phyloP scores from a whole-genome alignment of 2,329 filamentous ascomycete genomes.

The Colletotrichum caudatum region DNA sequence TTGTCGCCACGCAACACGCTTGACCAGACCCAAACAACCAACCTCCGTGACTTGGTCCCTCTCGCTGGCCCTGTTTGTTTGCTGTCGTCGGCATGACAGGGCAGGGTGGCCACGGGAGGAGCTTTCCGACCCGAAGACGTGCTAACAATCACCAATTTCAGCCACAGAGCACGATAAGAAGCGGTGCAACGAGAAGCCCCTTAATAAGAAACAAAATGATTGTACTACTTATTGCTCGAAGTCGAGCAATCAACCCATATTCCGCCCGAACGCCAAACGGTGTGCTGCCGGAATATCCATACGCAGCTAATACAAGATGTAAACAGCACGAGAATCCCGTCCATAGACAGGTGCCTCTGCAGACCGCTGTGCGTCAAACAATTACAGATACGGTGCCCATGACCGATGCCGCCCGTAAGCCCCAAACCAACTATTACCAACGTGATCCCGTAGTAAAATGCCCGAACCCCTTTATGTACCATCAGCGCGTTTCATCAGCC shows the following conservation, averaged over 20 bases:
- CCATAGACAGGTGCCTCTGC: not conserved
- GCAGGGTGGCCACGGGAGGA: not conserved
- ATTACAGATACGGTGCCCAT: conserved; percentile 27
- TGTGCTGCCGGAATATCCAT: conserved; percentile 1
- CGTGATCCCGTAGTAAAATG: conserved; percentile 27
- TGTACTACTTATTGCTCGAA: conserved; percentile 1
- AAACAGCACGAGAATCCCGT: conserved; percentile 1
- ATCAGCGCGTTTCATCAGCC: conserved; percentile 41
- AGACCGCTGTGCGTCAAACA: conserved; percentile 16
- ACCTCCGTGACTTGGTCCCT: no score
- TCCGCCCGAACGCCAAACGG: conserved; percentile 17
- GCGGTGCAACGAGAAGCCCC: no score
- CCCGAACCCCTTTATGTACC: conserved; percentile 36
- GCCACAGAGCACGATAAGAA: not conserved
- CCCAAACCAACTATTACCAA: conserved; percentile 31
- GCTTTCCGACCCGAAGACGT: not conserved
- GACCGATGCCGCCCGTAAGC: conserved; percentile 34
- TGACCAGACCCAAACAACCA: not conserved
- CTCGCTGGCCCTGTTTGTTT: not conserved
- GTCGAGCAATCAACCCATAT: not conserved
- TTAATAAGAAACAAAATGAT: not conserved
- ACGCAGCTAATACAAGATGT: conserved; percentile 10
- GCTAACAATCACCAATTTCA: not conserved
- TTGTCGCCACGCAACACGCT: not conserved
- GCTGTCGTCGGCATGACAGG: not conserved